phyloP scores from a whole-genome alignment of 768 basidiomycete species.

The Imleria badia region DNA sequence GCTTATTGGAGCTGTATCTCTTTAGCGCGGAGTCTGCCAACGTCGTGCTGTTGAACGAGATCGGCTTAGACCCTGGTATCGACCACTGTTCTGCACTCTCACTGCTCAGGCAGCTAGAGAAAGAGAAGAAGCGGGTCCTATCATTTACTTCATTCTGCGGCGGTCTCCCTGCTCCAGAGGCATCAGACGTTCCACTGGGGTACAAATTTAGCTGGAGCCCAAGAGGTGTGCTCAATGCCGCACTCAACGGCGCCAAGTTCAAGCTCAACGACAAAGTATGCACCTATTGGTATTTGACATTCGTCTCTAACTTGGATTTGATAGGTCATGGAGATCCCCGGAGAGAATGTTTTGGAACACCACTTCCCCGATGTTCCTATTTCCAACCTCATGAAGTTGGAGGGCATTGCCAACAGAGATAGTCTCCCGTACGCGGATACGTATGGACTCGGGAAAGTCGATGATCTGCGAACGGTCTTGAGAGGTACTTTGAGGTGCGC shows the following conservation, averaged over 20 bases:
- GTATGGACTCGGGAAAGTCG: conserved; percentile 53
- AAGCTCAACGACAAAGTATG: conserved; percentile 57
- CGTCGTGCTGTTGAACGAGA: conserved; percentile 83
- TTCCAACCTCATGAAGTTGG: conserved; percentile 59
- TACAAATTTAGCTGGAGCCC: conserved; percentile 97
- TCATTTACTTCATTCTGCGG: conserved; percentile 93
- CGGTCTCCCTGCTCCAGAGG: conserved; percentile 78
- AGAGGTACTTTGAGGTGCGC: conserved; percentile 80
- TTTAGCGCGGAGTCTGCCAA: conserved; percentile 58
- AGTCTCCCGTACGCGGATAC: conserved; percentile 67
- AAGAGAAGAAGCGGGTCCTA: conserved; percentile 52
- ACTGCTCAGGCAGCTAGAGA: conserved; percentile 53
- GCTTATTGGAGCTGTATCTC: not conserved
- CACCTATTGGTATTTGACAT: not conserved
- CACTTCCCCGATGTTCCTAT: conserved; percentile 70
- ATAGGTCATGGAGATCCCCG: conserved; percentile 50
- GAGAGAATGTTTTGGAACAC: conserved; percentile 51
- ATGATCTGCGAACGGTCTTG: conserved; percentile 60
- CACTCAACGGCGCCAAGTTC: conserved; percentile 69
- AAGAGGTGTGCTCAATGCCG: conserved; percentile 79
- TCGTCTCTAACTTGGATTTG: not conserved
- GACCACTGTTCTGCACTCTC: conserved; percentile 86
- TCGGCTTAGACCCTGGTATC: conserved; percentile 86
- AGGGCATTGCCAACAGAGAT: conserved; percentile 86
- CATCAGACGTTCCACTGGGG: conserved; percentile 61